These are phyloP conservation scores for Sarocladium oryzae DNA, from an alignment of 2,329 filamentous ascomycete species.

Conservation along the genomic window DNA sequence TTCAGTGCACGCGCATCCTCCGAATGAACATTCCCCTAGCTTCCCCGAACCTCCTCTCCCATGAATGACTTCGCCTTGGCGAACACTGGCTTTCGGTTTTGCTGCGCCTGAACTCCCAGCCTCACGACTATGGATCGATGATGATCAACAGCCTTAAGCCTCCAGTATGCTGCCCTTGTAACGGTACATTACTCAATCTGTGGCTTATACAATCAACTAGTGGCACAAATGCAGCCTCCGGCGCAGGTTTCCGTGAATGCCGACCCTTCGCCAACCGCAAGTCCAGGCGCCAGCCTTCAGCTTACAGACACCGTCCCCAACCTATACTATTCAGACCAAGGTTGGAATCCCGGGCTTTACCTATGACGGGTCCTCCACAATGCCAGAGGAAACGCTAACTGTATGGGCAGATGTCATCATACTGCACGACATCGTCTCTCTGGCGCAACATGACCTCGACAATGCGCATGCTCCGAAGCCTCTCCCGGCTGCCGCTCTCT, in stretches of 20 bases:
- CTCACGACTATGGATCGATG: constrained; percentile 8
- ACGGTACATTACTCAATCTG: too few relatives aligned
- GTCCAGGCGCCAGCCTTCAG: neutral
- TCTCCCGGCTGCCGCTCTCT: constrained; percentile 70
- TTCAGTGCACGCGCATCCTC: too few relatives aligned
- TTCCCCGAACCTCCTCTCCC: too few relatives aligned
- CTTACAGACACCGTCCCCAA: constrained; percentile 19
- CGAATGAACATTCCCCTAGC: too few relatives aligned
- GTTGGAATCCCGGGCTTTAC: constrained; percentile 30
- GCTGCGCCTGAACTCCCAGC: neutral
- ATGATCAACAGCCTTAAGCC: neutral
- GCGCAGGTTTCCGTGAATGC: neutral
- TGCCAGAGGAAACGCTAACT: too few relatives aligned
- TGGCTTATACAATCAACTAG: too few relatives aligned
- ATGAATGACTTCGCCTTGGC: neutral
- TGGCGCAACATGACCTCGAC: constrained; percentile 60
- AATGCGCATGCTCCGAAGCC: constrained; percentile 52
- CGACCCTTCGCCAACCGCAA: constrained; percentile 3
- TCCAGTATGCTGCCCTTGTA: constrained; percentile 3
- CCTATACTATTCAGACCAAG: constrained; percentile 54
- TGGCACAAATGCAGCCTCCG: constrained; percentile 7
- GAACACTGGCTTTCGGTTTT: neutral
- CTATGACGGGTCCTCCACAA: too few relatives aligned
- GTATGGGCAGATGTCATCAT: constrained; percentile 65
- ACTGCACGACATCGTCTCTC: constrained; percentile 68